Evolutionary conservation across 148 eudicot species (phyloP), one percentile per base, ranked within the genome.

Genomic region (Nyssa sinensis): DNA sequence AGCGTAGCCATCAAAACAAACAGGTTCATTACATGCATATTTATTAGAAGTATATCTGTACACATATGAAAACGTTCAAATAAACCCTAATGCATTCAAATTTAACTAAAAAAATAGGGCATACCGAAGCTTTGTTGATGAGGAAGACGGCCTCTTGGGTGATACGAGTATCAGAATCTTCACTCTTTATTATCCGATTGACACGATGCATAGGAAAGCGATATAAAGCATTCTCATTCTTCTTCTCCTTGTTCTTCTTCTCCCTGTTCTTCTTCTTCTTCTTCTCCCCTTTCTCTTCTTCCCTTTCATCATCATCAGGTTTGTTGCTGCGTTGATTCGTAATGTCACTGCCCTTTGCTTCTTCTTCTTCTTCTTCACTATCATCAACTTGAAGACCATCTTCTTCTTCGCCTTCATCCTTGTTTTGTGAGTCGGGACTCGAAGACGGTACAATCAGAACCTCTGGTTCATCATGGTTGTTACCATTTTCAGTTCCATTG

Each of bases 121-220:
- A 72, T 85, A 91, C 97, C 85, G 91, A 55, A 28, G 97, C 93
- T 84, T 87, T 88, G 72, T 91, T 91, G 70, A 89, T 78, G 73
- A 89, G 81, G 49, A 88, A 89, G 74, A 83, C 77, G 34, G 97
- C 85, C 66, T 91, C 97, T 21, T 79, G 80, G 49, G 82, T 72
- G 55, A 91, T 75, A 37, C 82, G 84, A 77, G 67, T 58, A 73
- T 85, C 87, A 29, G 84, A 55, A 35, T 67, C 82, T 31, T 86
- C 89, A 41, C 82, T 82, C 80, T 82, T 88, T 2, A 88, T 75
- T 53, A 92, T 92, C 79, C 88, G 61, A 17, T 71, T 71, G 4
- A 92, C 64, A 24, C 94, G 80, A 66, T 73, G 73, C 75, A 78
- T 88, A 37, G 96, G 87, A 75, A 90, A 83, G 8, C 33, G 73